phyloP scores from a whole-genome alignment of 129 eudicot species.

The Saussurea involucrata region DNA sequence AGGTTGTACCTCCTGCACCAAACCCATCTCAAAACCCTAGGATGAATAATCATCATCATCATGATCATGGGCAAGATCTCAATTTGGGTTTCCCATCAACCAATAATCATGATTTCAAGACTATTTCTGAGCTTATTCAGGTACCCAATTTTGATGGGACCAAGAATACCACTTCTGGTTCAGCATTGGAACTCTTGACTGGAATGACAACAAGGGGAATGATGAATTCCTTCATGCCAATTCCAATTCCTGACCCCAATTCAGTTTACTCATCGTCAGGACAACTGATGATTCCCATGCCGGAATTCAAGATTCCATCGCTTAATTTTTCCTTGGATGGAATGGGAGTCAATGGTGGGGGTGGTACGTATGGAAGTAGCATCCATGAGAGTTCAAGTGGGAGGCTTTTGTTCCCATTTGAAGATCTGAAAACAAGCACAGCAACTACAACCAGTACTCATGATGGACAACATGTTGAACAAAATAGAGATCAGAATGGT shows the following conservation, averaged over 20 bases:
- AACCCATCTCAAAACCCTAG: conserved; percentile 44
- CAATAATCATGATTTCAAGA: conserved; percentile 50
- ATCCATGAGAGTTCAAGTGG: conserved; percentile 49
- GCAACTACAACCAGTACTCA: conserved; percentile 17
- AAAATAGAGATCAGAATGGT: conserved; percentile 44
- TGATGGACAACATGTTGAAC: conserved; percentile 30
- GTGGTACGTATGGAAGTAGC: conserved; percentile 34
- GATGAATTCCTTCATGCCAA: conserved; percentile 50
- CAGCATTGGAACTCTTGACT: conserved; percentile 58
- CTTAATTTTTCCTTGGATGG: conserved; percentile 65
- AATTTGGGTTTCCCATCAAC: conserved; percentile 56
- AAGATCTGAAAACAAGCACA: conserved; percentile 55
- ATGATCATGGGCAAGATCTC: conserved; percentile 63
- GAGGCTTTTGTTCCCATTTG: conserved; percentile 75
- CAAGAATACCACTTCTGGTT: conserved; percentile 19
- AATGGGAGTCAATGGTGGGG: conserved; percentile 36
- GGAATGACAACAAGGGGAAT: conserved; percentile 64
- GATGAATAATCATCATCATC: conserved; percentile 19
- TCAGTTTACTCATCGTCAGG: conserved; percentile 34
- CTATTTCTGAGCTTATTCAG: conserved; percentile 61
- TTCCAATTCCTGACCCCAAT: conserved; percentile 39
- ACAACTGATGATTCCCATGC: conserved; percentile 43
- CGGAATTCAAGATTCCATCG: conserved; percentile 47
- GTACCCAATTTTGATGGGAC: conserved; percentile 54
- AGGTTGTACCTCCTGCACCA: conserved; percentile 27